Evolutionary conservation across 345 rosid genomes (phyloP).

Genomic region (Carallia pectinifolia): DNA sequence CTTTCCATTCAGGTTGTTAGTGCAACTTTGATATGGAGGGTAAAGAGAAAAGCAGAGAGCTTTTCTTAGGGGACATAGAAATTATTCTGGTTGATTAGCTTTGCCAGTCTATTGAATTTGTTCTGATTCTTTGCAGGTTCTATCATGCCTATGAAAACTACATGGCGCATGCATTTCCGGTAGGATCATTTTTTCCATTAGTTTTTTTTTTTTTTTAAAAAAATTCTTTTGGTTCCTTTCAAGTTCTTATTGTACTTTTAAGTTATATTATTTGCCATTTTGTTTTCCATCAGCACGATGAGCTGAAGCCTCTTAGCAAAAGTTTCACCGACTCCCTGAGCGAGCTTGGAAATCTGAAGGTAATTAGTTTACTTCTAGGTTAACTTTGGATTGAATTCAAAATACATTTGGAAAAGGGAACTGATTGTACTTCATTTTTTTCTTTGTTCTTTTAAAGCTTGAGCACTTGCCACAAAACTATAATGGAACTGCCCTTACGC

Average conservation of each 20-base stretch:
- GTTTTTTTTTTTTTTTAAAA: not conserved
- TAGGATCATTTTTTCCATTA: conserved; percentile 33
- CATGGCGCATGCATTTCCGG: conserved; percentile 86
- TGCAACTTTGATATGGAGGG: not conserved
- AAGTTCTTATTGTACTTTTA: not conserved
- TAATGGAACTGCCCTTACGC: conserved; percentile 87
- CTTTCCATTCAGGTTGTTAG: not conserved
- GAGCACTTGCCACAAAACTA: conserved; percentile 81
- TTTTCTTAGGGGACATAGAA: not conserved
- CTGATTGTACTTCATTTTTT: conserved; percentile 3
- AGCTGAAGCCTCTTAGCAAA: conserved; percentile 81
- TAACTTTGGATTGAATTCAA: not conserved
- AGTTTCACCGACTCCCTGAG: conserved; percentile 87
- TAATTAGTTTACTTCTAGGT: conserved; percentile 16
- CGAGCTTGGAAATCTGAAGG: conserved; percentile 95
- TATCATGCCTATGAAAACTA: conserved; percentile 96
- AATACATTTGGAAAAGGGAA: not conserved
- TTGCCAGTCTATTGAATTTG: not conserved
- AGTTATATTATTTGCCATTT: conserved; percentile 5
- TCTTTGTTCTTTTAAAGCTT: conserved; percentile 56
- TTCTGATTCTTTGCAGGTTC: conserved; percentile 52
- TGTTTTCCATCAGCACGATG: conserved; percentile 71
- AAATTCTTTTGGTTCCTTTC: too few relatives aligned
- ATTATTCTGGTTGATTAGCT: not conserved
- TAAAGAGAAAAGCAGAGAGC: not conserved